Percentiles rank a stretch among this genome's conserved stretches.
These are phyloP conservation scores for Eudorina sp. DNA, from an alignment of 139 green algal species.

Conservation along the genomic window DNA sequence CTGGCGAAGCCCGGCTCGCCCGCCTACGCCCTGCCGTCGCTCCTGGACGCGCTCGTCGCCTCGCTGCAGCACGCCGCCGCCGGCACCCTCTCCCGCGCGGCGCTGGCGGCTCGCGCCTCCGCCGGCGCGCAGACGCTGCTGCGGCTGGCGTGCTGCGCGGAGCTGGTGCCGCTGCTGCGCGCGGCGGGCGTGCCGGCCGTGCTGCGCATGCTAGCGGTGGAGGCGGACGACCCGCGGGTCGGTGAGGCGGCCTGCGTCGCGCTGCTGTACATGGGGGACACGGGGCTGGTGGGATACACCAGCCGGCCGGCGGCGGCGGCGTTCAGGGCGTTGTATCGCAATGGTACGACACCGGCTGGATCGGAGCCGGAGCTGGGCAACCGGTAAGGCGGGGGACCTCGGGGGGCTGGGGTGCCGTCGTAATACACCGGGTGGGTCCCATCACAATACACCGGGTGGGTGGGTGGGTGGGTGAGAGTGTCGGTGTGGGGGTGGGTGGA, in stretches of 20 bases:
- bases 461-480: too few species aligned
- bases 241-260: background rate
- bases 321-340: conserved; percentile 24
- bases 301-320: conserved; percentile 4
- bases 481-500: background rate
- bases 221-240: conserved; percentile 28
- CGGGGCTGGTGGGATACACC: background rate
- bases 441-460: too few species aligned
- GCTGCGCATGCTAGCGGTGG: background rate
- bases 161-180: background rate
- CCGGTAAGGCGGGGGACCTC: background rate
- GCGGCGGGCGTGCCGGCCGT: background rate
- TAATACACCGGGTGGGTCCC: too few species aligned
- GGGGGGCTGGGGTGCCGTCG: too few species aligned
- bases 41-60: background rate
- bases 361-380: background rate
- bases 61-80: background rate
- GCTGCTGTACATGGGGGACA: conserved; percentile 21
- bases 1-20: background rate
- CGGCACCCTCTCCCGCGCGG: background rate
- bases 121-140: conserved; percentile 8
- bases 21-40: background rate
- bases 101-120: background rate
- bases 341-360: background rate
- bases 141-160: background rate